phyloP scores from a whole-genome alignment of 352 stramenopile species.

The Pythium volutum region DNA sequence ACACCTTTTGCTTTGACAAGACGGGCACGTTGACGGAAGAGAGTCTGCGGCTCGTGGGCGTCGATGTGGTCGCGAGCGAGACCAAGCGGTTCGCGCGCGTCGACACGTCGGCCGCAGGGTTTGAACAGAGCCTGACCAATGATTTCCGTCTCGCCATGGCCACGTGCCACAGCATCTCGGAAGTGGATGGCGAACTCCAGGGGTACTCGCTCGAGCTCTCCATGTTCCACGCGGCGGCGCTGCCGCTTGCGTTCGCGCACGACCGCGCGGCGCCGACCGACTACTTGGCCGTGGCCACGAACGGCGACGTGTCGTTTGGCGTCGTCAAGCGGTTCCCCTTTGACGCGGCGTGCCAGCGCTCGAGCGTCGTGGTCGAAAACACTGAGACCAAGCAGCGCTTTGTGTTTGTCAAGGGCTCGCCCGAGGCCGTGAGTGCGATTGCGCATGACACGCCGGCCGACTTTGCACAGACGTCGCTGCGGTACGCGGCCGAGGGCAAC shows the following conservation, averaged over 20 bases:
- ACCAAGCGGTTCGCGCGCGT: background rate
- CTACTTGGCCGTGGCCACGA: too few relatives aligned
- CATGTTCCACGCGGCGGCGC: conserved; percentile 55
- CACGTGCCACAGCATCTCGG: conserved; percentile 48
- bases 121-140: too few relatives aligned
- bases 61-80: background rate
- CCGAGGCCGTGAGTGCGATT: conserved; percentile 36
- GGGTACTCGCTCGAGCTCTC: conserved; percentile 48
- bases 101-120: background rate
- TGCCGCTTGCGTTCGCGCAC: too few relatives aligned
- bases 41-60: conserved; percentile 5
- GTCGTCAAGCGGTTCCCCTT: conserved; percentile 53
- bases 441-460: conserved; percentile 38
- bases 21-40: conserved; percentile 59
- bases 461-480: conserved; percentile 44
- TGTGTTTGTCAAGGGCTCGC: conserved; percentile 54
- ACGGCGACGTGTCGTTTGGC: too few relatives aligned
- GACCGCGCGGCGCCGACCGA: conserved; percentile 3
- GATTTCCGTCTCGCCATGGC: conserved; percentile 35
- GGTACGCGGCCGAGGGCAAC: conserved; percentile 52
- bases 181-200: conserved; percentile 31
- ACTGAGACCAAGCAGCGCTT: conserved; percentile 32
- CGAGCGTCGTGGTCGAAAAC: conserved; percentile 45
- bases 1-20: conserved; percentile 70
- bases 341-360: conserved; percentile 43